Conservation (phyloP, 768 basidiomycete genomes). For the Phylloporus arenicola region DNA sequence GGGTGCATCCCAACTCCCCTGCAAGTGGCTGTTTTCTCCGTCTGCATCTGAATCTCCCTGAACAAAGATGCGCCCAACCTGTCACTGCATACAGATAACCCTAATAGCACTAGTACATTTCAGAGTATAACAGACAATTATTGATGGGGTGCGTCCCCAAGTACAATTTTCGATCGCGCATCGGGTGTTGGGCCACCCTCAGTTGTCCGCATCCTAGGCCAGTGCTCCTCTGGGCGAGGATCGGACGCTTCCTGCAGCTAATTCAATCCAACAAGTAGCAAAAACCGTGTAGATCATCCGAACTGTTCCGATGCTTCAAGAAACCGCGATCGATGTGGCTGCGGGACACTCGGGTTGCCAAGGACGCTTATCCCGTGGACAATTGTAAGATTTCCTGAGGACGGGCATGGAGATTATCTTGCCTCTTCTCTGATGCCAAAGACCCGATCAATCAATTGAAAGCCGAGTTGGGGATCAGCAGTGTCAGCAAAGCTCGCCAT, state of each 20-base stretch:
- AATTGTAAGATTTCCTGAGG: too few species aligned
- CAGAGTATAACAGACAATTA: neutral
- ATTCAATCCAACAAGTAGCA: neutral
- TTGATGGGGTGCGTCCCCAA: neutral
- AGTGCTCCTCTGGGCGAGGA: too few species aligned
- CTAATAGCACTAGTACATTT: neutral
- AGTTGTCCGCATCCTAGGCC: neutral
- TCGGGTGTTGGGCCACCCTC: neutral
- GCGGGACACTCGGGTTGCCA: neutral
- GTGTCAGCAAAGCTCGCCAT: neutral
- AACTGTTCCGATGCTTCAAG: neutral
- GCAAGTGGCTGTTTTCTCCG: conserved; percentile 16
- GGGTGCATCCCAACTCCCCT: neutral
- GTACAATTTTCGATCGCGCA: neutral
- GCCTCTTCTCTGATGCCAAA: too few species aligned
- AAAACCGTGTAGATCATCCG: neutral
- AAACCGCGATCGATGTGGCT: neutral
- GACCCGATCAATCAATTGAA: too few species aligned
- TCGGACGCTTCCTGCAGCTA: too few species aligned
- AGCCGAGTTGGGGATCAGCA: neutral
- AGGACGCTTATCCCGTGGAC: neutral
- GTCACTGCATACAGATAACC: neutral
- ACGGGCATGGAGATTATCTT: too few species aligned
- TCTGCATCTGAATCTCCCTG: conserved; percentile 5
- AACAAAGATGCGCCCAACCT: neutral